Conservation (phyloP, 805 yeast genomes). For the Lachancea dasiensis region DNA sequence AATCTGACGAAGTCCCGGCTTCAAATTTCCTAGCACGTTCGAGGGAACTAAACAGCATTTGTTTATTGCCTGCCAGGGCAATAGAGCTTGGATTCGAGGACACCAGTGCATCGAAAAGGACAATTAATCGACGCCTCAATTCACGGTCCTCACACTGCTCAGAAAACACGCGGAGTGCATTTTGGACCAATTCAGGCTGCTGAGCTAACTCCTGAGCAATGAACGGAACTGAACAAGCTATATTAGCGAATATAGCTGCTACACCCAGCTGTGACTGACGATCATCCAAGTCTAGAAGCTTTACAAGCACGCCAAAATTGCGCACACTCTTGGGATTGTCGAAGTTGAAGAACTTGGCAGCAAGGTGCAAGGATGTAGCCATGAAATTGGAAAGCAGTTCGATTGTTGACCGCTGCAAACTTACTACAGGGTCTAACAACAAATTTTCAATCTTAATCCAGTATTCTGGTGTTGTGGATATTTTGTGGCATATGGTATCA, state of each 20-base stretch:
- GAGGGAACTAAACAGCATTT: not conserved
- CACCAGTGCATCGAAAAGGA: slow-evolving; percentile 29
- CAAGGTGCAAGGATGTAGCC: slow-evolving; percentile 36
- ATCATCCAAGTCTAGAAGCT: slow-evolving; percentile 37
- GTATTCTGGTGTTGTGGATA: slow-evolving; percentile 32
- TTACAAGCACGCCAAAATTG: slow-evolving; percentile 39
- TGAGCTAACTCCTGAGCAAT: slow-evolving; percentile 30
- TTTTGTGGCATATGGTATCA: slow-evolving; percentile 30
- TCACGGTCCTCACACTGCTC: slow-evolving; percentile 28
- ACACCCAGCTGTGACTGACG: slow-evolving; percentile 39
- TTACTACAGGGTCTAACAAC: slow-evolving; percentile 40
- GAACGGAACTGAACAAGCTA: slow-evolving; percentile 32
- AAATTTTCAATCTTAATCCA: slow-evolving; percentile 44
- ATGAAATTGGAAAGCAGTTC: slow-evolving; percentile 62
- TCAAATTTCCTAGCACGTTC: not conserved
- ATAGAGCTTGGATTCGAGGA: not conserved
- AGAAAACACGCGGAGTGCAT: slow-evolving; percentile 21
- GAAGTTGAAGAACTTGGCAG: slow-evolving; percentile 52
- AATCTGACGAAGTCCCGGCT: not conserved
- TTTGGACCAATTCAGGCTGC: slow-evolving; percentile 22
- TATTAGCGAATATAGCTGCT: slow-evolving; percentile 34
- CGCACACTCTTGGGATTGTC: slow-evolving; percentile 33
- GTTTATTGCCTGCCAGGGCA: not conserved
- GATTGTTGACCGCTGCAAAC: slow-evolving; percentile 53
- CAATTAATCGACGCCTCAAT: slow-evolving; percentile 31